Evolutionary conservation across 1,284 basidiomycete genomes (phyloP), one percentile per base, ranked within the genome.

Genomic region (Ustilago tritici): DNA sequence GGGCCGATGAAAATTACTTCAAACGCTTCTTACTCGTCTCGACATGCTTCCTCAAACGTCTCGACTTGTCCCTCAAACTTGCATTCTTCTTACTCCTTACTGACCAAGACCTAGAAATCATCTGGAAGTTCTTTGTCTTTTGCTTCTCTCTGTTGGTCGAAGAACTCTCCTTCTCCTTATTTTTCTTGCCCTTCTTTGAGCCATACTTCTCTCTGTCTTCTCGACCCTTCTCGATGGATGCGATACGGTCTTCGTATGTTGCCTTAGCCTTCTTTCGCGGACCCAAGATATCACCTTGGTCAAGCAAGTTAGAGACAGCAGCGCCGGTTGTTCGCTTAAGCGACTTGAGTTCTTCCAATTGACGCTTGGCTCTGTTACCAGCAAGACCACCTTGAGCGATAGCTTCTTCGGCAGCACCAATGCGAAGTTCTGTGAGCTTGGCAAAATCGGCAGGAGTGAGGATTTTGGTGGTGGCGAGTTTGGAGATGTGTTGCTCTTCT

Each of bases 361-460:
- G 76, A 14, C 72, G 75, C 52, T 83, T 83, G 41, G 79, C 78
- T 1, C 81, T 76, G 32, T 68, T 70, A 23, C 82, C 80, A 0
- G 76, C 74, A 0, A 75, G 65, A 12, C 82, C 82, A 36, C 84
- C 81, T 23, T 67, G 61, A 17, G 82, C 65, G 36, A 79, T 83
- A 32, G 94, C 92, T 38, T 90, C 91, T 31, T 91, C 89, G n/a
- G 93, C 93, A 0, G 92, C 93, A 2, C 78, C 74, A 65, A 95
- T 90, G 9, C 93, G 92, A 10, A 99, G 91, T 81, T 98, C 94
- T 82, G 94, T 94, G 64, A 99, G 90, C 58, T 98, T 88, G 0
- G 93, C 93, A 86, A 98, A 99, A 87, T 99, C 96, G 34, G 95
- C 95, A 0, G 97, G 97, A 0, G 97, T 99, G 40, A 99, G 91